Evolutionary conservation across 352 stramenopile genomes (phyloP).

Genomic region (Pythium dissotocum): DNA sequence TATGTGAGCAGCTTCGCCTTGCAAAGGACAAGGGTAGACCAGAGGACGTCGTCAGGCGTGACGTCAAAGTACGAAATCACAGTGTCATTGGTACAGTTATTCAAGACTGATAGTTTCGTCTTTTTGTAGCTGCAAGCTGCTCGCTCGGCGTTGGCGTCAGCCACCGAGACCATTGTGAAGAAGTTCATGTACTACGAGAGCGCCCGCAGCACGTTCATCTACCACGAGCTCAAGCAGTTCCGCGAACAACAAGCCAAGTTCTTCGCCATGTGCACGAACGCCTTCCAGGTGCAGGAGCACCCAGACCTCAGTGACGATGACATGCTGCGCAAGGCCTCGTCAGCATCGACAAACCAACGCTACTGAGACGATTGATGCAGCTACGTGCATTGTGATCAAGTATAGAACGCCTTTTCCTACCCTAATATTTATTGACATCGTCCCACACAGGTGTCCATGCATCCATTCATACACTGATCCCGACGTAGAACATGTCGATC

Average conservation of each 20-base stretch:
- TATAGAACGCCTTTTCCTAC: not conserved
- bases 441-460: too few relatives aligned
- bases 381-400: not conserved
- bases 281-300: constrained; percentile 32
- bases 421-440: not conserved
- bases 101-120: not conserved
- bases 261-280: constrained; percentile 25
- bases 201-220: constrained; percentile 32
- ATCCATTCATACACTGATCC: constrained; percentile 5
- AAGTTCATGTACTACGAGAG: constrained; percentile 36
- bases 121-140: constrained; percentile 29
- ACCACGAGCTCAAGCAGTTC: constrained; percentile 34
- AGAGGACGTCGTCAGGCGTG: constrained; percentile 33
- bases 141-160: constrained; percentile 11
- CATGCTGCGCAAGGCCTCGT: not conserved
- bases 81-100: not conserved
- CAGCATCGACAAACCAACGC: constrained; percentile 10
- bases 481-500: constrained; percentile 32
- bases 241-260: constrained; percentile 33
- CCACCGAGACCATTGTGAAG: constrained; percentile 36
- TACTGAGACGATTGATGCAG: constrained; percentile 1
- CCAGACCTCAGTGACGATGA: constrained; percentile 25
- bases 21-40: constrained; percentile 30
- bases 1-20: constrained; percentile 23
- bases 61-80: constrained; percentile 29